phyloP scores from a whole-genome alignment of 305 asterid species.

The Euphrasia arctica region DNA sequence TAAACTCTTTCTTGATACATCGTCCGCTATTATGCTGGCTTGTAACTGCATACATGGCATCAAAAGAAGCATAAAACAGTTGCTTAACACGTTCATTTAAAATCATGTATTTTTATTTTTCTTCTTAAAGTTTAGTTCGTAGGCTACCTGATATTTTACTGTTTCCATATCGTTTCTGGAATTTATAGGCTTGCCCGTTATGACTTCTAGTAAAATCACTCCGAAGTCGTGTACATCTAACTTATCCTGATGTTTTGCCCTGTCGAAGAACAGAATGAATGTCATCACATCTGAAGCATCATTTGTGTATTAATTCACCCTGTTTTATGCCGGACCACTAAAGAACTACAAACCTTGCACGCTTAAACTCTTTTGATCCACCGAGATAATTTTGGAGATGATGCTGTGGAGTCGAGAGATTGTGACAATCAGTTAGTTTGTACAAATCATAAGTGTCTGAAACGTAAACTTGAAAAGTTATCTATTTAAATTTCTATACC shows the following conservation, averaged over 20 bases:
- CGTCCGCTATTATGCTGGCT: slow-evolving; percentile 46
- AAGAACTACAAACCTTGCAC: slow-evolving; percentile 41
- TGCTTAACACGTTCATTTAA: neutral
- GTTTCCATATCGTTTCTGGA: slow-evolving; percentile 45
- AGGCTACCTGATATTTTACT: slow-evolving; percentile 55
- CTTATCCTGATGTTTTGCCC: slow-evolving; percentile 67
- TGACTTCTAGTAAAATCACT: slow-evolving; percentile 66
- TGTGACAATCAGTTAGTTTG: slow-evolving; percentile 16
- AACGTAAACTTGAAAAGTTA: neutral
- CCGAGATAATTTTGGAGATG: slow-evolving; percentile 28
- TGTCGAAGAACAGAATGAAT: slow-evolving; percentile 26
- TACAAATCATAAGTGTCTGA: slow-evolving; percentile 6
- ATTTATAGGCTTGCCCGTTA: slow-evolving; percentile 55
- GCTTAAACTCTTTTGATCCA: slow-evolving; percentile 43
- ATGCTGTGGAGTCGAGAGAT: slow-evolving; percentile 41
- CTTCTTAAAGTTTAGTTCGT: neutral
- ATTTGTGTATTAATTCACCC: neutral
- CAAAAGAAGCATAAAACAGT: neutral
- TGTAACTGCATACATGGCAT: slow-evolving; percentile 46
- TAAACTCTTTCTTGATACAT: slow-evolving; percentile 45
- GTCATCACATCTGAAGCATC: neutral
- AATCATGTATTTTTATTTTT: neutral
- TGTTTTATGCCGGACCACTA: neutral
- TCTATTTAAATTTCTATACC: slow-evolving; percentile 30
- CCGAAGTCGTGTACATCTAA: slow-evolving; percentile 74